phyloP scores from a whole-genome alignment of 1,284 basidiomycete species.

The Trametes polyzona region DNA sequence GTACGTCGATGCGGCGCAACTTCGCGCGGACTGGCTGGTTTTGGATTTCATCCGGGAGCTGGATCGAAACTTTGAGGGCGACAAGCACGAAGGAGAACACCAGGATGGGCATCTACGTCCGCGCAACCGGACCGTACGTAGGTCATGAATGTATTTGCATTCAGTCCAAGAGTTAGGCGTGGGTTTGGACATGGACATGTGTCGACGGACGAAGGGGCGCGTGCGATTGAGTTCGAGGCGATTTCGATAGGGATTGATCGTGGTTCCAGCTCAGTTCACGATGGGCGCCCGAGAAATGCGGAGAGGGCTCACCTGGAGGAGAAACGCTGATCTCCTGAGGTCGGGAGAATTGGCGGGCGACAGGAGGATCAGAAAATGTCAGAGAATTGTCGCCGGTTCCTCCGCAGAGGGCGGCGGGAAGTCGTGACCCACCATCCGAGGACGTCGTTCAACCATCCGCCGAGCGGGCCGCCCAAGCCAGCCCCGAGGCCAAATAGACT shows the following conservation, averaged over 20 bases:
- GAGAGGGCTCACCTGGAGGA: constrained; percentile 57
- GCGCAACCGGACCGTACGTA: background rate
- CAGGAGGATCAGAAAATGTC: constrained; percentile 22
- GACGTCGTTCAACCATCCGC: constrained; percentile 83
- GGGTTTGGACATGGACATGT: background rate
- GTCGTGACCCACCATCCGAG: constrained; percentile 74
- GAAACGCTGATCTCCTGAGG: constrained; percentile 67
- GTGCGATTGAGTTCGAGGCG: constrained; percentile 17
- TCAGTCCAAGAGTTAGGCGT: constrained; percentile 2
- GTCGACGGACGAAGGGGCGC: constrained; percentile 5
- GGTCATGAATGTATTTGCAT: background rate
- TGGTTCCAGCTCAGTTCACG: constrained; percentile 19
- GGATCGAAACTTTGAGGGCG: constrained; percentile 73
- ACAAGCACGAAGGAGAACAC: constrained; percentile 71
- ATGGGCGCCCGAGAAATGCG: constrained; percentile 11
- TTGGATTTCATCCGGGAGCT: constrained; percentile 61
- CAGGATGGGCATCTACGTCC: constrained; percentile 70
- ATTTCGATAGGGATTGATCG: constrained; percentile 21
- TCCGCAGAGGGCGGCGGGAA: background rate
- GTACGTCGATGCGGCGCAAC: constrained; percentile 79
- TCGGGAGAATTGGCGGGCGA: constrained; percentile 20
- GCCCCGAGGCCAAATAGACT: constrained; percentile 79
- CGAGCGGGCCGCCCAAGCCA: constrained; percentile 88
- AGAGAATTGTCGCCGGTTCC: constrained; percentile 2
- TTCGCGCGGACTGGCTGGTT: constrained; percentile 64